phyloP scores from a whole-genome alignment of 306 rosid genomes.

The Lupinus albus region DNA sequence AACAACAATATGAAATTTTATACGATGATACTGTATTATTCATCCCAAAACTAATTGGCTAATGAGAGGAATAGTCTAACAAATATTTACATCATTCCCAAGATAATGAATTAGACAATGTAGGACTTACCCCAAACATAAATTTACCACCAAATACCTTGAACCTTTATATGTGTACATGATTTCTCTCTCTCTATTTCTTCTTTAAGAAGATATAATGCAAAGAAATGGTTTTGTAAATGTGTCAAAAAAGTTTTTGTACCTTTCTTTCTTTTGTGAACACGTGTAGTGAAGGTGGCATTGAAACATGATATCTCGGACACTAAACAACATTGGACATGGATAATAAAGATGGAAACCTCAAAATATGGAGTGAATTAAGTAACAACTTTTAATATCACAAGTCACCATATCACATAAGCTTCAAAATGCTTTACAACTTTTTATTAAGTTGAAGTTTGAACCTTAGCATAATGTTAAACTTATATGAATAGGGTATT shows the following conservation, averaged over 20 bases:
- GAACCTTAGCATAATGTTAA: not conserved
- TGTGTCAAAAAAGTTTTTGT: not conserved
- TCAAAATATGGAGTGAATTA: no score
- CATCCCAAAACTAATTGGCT: no score
- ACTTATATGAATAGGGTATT: not conserved
- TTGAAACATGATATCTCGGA: no score
- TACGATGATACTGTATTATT: no score
- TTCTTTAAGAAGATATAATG: not conserved
- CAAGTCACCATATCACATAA: not conserved
- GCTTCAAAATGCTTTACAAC: not conserved
- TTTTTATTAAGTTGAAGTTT: not conserved
- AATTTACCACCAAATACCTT: not conserved
- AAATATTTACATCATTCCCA: not conserved
- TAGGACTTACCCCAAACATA: no score
- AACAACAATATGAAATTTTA: no score
- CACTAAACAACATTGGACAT: no score
- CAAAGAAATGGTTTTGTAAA: not conserved
- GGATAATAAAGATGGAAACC: no score
- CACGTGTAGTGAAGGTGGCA: no score
- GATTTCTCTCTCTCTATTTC: not conserved
- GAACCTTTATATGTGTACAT: not conserved
- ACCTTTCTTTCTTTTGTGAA: not conserved
- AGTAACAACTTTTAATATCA: not conserved
- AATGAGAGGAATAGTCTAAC: no score
- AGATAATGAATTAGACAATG: not conserved